Evolutionary conservation across 2,329 filamentous ascomycete species (phyloP), one percentile per base, ranked within the genome.

Genomic region (Cladophialophora exuberans): DNA sequence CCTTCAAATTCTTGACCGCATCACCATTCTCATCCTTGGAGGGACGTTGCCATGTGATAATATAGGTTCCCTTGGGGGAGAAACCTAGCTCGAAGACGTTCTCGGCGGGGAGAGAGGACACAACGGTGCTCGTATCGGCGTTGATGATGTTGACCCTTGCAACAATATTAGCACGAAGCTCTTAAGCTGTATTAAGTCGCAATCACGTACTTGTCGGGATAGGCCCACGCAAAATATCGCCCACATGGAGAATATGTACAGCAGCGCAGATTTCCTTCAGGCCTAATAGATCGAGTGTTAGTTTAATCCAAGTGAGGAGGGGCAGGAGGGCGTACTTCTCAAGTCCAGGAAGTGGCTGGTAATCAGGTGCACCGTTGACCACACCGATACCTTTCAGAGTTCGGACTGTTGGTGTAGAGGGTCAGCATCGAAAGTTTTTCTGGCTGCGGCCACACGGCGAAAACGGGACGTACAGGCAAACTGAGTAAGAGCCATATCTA

Each of bases 31-130:
- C 93, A 68, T 97, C 93, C 78, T 97, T 97, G 63, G 83, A 82
- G 6, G 91, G 88, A 30, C 94, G 86, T 78, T 99, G 93, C 91
- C 92, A 97, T 50, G 94, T 97, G 70, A 96, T 96, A 70, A 97
- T 79, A 74, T 89, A 99, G 54, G 89, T 94, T 59, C 94, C 94
- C 52, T 86, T 81, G 4, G 93, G 94, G 22, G 94, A 99, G 76
- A 99, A 99, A 62, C 87, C 90, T 57, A 99, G 79, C 73, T 99
- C 94, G 77, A 90, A 96, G 62, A 97, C 91, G 69, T 95, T 93
- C 56, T 87, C 77, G 38, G 91, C 84, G 56, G 87, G 82, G 45
- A 99, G 82, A 30, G 82, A 86, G 60, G 90, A 85, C 68, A 96
- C 78, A 64, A 88, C 76, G 65, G 86, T 78, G 66, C 92, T 93